Evolutionary conservation across 2,329 filamentous ascomycete species (phyloP).

Genomic region (Rhynchosporium graminicola): DNA sequence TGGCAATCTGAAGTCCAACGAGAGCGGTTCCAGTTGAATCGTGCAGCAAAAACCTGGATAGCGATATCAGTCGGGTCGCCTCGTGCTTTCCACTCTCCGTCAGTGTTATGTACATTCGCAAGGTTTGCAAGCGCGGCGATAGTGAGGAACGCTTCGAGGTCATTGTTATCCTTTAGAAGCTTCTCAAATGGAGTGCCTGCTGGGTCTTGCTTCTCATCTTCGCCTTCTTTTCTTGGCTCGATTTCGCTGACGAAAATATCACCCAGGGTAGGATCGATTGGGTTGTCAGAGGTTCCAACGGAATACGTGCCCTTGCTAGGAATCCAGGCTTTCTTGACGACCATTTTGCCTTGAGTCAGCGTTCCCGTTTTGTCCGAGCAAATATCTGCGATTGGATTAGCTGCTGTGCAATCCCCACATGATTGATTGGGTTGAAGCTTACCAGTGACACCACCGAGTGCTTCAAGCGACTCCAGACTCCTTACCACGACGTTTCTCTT

Average conservation of each 20-base stretch:
- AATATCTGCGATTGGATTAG: conserved; percentile 48
- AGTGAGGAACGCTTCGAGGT: conserved; percentile 58
- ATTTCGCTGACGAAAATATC: conserved; percentile 43
- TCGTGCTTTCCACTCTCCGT: conserved; percentile 59
- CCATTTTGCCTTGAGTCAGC: conserved; percentile 47
- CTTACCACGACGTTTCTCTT: conserved; percentile 58
- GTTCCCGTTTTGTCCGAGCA: conserved; percentile 79
- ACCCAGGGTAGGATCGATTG: conserved; percentile 52
- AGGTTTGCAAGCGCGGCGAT: conserved; percentile 67
- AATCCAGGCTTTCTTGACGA: conserved; percentile 54
- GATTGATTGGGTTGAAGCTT: background rate
- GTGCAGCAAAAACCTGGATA: conserved; percentile 71
- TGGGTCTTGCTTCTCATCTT: conserved; percentile 15
- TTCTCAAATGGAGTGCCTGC: conserved; percentile 35
- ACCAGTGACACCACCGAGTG: conserved; percentile 51
- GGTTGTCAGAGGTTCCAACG: conserved; percentile 51
- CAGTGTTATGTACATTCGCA: conserved; percentile 57
- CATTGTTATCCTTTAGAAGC: conserved; percentile 48
- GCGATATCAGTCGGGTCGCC: conserved; percentile 73
- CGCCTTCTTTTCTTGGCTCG: conserved; percentile 34
- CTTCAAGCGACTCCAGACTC: conserved; percentile 56
- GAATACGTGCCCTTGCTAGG: conserved; percentile 54
- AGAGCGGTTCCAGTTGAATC: conserved; percentile 64
- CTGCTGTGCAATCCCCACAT: background rate
- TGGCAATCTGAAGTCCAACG: conserved; percentile 50